phyloP scores from a whole-genome alignment of 257 asterid species.

The Sherardia arvensis region DNA sequence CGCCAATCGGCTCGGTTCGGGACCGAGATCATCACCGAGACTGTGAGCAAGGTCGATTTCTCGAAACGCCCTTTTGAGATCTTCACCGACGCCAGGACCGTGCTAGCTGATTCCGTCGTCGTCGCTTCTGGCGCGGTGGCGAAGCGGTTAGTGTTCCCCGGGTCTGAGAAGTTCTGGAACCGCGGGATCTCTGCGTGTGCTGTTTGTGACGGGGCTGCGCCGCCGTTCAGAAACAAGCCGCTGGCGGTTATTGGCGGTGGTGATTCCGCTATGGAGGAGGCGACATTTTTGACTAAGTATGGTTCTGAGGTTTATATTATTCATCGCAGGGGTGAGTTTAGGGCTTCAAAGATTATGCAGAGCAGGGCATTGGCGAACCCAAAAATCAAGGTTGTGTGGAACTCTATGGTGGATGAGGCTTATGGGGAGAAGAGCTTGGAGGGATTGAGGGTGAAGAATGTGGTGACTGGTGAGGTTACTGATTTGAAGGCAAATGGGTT shows the following conservation, averaged over 20 bases:
- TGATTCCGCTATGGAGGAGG: conserved; percentile 98
- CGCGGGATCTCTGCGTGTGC: too few relatives aligned
- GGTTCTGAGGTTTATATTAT: conserved; percentile 80
- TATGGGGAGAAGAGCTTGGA: conserved; percentile 58
- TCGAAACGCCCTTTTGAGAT: conserved; percentile 49
- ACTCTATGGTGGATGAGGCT: conserved; percentile 64
- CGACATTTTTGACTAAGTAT: conserved; percentile 72
- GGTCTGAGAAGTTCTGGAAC: conserved; percentile 77
- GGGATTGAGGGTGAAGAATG: conserved; percentile 72
- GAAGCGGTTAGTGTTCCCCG: conserved; percentile 54
- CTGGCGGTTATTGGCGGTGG: conserved; percentile 98
- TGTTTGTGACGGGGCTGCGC: conserved; percentile 93
- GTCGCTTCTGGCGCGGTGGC: conserved; percentile 89
- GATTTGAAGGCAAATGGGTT: conserved; percentile 64
- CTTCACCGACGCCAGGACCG: conserved; percentile 43
- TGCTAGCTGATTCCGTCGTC: conserved; percentile 68
- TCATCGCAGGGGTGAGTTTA: conserved; percentile 66
- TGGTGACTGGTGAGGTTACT: conserved; percentile 46
- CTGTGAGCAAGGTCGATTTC: conserved; percentile 63
- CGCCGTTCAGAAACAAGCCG: conserved; percentile 67
- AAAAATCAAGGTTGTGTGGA: conserved; percentile 65
- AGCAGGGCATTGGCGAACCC: conserved; percentile 56
- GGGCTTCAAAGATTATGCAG: conserved; percentile 96
- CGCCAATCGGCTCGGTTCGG: conserved; percentile 62
- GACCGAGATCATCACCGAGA: conserved; percentile 60